These are phyloP conservation scores for Exophiala sp. DNA, from an alignment of 2,329 filamentous ascomycete genomes.

Conservation along the genomic window DNA sequence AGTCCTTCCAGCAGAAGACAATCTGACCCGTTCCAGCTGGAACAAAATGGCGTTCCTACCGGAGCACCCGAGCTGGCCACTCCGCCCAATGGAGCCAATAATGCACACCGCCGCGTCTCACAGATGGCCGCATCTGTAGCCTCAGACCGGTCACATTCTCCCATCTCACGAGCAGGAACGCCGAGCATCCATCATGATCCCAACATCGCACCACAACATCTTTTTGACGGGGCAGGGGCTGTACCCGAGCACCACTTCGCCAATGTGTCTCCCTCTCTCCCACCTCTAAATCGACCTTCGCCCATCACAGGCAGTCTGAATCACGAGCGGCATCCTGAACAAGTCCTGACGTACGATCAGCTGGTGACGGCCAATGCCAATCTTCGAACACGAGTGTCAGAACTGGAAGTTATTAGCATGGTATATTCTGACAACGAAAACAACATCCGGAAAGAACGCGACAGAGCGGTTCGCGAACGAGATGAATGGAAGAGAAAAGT, in stretches of 20 bases:
- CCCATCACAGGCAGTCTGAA: slow-evolving; percentile 54
- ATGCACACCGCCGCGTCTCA: slow-evolving; percentile 58
- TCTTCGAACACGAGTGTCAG: slow-evolving; percentile 90
- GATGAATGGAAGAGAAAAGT: slow-evolving; percentile 74
- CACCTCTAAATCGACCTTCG: slow-evolving; percentile 52
- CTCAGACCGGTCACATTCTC: slow-evolving; percentile 69
- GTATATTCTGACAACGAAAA: slow-evolving; percentile 50
- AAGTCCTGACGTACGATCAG: slow-evolving; percentile 67
- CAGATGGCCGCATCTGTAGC: slow-evolving; percentile 68
- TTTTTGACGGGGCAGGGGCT: slow-evolving; percentile 67
- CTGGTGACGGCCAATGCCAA: slow-evolving; percentile 73
- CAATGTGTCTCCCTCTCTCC: slow-evolving; percentile 46
- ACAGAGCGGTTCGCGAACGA: slow-evolving; percentile 71
- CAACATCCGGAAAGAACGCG: slow-evolving; percentile 57
- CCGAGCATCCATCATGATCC: slow-evolving; percentile 64
- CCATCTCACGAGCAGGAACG: slow-evolving; percentile 72
- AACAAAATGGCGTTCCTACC: slow-evolving; percentile 54
- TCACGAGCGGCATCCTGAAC: slow-evolving; percentile 60
- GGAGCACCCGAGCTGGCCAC: slow-evolving; percentile 52
- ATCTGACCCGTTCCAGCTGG: slow-evolving; percentile 36
- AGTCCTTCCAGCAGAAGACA: not conserved
- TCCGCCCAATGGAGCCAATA: slow-evolving; percentile 51
- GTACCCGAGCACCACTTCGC: slow-evolving; percentile 58
- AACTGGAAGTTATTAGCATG: slow-evolving; percentile 86
- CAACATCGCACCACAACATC: slow-evolving; percentile 65